Evolutionary conservation across 78 protist species (phyloP), one percentile per base, ranked within the genome.

Genomic region (Monocercomonoides exilis): DNA sequence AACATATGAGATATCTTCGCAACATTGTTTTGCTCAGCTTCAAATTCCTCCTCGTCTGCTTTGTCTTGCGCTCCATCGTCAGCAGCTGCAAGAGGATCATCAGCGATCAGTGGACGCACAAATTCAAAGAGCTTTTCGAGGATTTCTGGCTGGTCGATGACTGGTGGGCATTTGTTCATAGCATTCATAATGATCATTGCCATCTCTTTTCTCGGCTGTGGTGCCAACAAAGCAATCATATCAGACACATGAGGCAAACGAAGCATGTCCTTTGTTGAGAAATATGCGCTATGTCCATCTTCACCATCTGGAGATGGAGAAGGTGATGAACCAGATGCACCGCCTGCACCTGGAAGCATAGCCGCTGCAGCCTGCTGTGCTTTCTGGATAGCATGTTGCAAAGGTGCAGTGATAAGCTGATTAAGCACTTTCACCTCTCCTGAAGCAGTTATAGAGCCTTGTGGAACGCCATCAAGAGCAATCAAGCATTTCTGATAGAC

Each of bases 1-100:
- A 96, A 45, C 63, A 92, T 44, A 90, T 92, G 95, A 32, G 96
- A 43, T 32, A 91, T 63, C 6, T 88, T 38, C 32, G 95, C 92
- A n/a, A 94, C 93, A 29, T 91, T 85, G 43, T 34, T 80, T 86
- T 94, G 96, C 64, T 95, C 97, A 29, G 82, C 97, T 11, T n/a
- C 90, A 45, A 95, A 91, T 79, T 92, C 94, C 77, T 90, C 94
- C 36, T 85, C 94, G 43, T 84, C 88, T 5, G 91, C 94, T 38
- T 79, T 89, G 64, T n/a, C 80, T 11, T 70, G 91, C n/a, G 91
- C 92, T 35, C 44, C 88, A 32, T n/a, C 87, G 35, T 21, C 87
- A 41, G 88, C 93, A 43, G 70, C 95, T n/a, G n/a, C n/a, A n/a
- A n/a, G 11, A n/a, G 41, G 77, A 84, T 45, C 87, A 43, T 89